These are phyloP conservation scores for Colletotrichum tamarilloi DNA, from an alignment of 2,329 filamentous ascomycete species.

Conservation along the genomic window DNA sequence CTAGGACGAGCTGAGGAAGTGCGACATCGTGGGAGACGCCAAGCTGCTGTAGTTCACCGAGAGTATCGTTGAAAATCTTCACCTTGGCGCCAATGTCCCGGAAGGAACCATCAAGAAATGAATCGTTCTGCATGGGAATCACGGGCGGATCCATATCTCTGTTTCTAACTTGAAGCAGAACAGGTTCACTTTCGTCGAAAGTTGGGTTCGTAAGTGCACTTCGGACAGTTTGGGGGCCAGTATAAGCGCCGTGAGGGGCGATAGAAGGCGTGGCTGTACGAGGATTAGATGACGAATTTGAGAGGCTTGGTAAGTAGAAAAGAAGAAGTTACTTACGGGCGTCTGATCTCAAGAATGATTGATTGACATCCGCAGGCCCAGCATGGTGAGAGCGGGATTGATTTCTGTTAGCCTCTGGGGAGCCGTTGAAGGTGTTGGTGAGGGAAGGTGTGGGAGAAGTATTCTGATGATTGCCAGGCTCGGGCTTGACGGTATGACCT, in stretches of 20 bases:
- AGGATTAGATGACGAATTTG: not conserved
- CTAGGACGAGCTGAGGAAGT: constrained; percentile 82
- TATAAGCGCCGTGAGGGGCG: not conserved
- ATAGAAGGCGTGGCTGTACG: constrained; percentile 47
- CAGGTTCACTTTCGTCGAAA: constrained; percentile 46
- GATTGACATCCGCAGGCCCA: constrained; percentile 10
- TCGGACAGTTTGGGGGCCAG: constrained; percentile 7
- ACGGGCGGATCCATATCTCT: constrained; percentile 38
- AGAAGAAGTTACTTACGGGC: constrained; percentile 47
- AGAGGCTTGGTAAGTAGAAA: not conserved
- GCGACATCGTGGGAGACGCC: constrained; percentile 78
- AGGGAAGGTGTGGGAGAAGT: constrained; percentile 6
- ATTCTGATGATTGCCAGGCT: constrained; percentile 5
- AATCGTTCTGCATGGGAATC: constrained; percentile 46
- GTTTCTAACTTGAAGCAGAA: constrained; percentile 51
- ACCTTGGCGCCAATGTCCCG: constrained; percentile 70
- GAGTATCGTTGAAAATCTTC: constrained; percentile 72
- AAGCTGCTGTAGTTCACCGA: constrained; percentile 76
- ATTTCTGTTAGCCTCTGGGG: constrained; percentile 4
- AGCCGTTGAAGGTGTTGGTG: constrained; percentile 18
- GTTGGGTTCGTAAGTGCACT: constrained; percentile 27
- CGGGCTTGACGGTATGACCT: constrained; percentile 23
- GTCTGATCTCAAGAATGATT: constrained; percentile 46
- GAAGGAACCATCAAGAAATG: constrained; percentile 54
- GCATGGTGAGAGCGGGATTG: not conserved